A percentile compares a stretch with the other conserved stretches of the same genome.
Conservation (phyloP, 306 rosid species). For the Vachellia collinsii region DNA sequence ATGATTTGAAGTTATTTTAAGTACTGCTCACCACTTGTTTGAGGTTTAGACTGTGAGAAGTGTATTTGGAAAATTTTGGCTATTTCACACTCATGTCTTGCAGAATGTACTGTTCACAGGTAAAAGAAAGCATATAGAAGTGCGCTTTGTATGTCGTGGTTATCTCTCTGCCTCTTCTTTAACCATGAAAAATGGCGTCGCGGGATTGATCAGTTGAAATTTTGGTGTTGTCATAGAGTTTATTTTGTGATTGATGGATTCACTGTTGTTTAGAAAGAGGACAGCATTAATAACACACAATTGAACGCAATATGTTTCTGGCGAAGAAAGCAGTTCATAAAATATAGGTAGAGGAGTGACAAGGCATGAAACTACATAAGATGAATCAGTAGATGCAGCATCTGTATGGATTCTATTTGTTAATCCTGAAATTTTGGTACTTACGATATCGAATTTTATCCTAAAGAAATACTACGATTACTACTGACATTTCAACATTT, state of each 20-base stretch:
- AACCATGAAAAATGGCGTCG: background rate
- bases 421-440: background rate
- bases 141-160: background rate
- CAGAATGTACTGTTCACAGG: background rate
- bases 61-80: background rate
- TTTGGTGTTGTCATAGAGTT: background rate
- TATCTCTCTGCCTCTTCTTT: background rate
- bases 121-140: background rate
- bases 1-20: background rate
- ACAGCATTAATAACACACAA: background rate
- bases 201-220: background rate
- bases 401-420: background rate
- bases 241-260: background rate
- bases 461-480: background rate
- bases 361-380: background rate
- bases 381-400: background rate
- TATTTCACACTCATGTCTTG: background rate
- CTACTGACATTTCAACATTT: background rate
- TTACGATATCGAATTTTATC: background rate
- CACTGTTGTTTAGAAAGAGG: background rate
- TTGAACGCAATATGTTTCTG: background rate
- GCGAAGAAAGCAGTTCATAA: background rate
- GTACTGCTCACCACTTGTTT: slow-evolving; percentile 42
- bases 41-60: slow-evolving; percentile 36
- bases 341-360: background rate